phyloP scores from a whole-genome alignment of 2,329 filamentous ascomycete species.

The Aphanoascus verrucosus region DNA sequence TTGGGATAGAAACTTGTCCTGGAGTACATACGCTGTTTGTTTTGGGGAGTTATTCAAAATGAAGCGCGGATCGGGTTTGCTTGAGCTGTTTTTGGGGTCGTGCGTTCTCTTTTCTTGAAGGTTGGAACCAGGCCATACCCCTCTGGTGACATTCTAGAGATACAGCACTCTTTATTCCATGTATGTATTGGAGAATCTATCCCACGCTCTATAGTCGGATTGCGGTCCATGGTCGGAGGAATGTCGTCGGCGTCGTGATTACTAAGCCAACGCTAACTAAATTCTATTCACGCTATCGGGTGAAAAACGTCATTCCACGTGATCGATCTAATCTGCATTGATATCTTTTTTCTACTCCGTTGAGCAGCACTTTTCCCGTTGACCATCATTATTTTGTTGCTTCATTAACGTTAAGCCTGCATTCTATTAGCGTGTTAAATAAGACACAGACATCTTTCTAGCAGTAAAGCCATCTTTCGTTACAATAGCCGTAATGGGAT shows the following conservation, averaged over 20 bases:
- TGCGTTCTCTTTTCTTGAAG: neutral
- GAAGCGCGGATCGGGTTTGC: no score
- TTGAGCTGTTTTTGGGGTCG: no score
- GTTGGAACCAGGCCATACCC: neutral
- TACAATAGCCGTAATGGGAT: constrained; percentile 45
- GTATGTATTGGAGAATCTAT: no score
- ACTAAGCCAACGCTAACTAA: no score
- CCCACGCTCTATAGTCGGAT: no score
- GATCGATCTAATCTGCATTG: neutral
- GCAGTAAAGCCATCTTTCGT: neutral
- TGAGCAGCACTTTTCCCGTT: neutral
- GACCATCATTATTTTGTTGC: constrained; percentile 2
- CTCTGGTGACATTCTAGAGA: neutral
- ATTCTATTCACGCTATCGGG: no score
- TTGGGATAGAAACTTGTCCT: no score
- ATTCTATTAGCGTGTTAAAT: neutral
- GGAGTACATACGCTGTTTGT: neutral
- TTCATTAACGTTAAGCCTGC: neutral
- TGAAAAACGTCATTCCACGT: constrained; percentile 3
- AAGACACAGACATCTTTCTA: constrained; percentile 6
- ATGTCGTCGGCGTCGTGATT: no score
- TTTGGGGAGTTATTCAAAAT: no score
- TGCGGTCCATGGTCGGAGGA: no score
- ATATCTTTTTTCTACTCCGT: neutral
- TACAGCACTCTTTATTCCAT: no score